These are phyloP conservation scores for Podaxis pistillaris DNA, from an alignment of 768 basidiomycete genomes.

Conservation along the genomic window DNA sequence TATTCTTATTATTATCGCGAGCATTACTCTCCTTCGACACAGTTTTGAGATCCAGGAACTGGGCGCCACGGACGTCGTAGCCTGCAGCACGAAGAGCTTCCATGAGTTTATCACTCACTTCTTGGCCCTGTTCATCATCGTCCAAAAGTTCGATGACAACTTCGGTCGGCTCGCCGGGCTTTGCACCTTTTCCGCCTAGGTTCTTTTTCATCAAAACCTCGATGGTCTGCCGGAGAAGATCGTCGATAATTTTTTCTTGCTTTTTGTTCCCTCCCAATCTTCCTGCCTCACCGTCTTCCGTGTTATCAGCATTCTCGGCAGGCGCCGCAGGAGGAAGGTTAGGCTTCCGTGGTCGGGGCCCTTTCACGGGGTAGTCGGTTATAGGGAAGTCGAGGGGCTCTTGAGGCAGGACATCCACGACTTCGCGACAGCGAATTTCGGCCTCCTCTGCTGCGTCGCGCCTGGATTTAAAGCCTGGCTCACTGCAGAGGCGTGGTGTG, in stretches of 20 bases:
- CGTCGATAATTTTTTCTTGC: constrained; percentile 31
- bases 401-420: constrained; percentile 44
- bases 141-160: constrained; percentile 48
- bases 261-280: constrained; percentile 13
- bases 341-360: constrained; percentile 43
- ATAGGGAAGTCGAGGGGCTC: constrained; percentile 39
- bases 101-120: constrained; percentile 42
- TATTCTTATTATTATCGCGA: constrained; percentile 6
- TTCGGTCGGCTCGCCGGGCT: constrained; percentile 20
- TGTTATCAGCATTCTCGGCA: not conserved
- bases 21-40: constrained; percentile 12
- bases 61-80: constrained; percentile 38
- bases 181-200: constrained; percentile 15
- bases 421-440: constrained; percentile 76
- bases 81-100: constrained; percentile 55
- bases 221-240: constrained; percentile 37
- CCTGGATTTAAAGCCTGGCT: constrained; percentile 87
- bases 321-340: constrained; percentile 40
- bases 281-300: constrained; percentile 14
- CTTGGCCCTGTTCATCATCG: constrained; percentile 38
- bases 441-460: constrained; percentile 65
- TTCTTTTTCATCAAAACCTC: constrained; percentile 33
- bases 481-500: constrained; percentile 90
- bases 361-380: constrained; percentile 55
- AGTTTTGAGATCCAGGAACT: constrained; percentile 3